Conservation (phyloP, 2,329 filamentous ascomycete genomes). For the Fusarium goolgardi region DNA sequence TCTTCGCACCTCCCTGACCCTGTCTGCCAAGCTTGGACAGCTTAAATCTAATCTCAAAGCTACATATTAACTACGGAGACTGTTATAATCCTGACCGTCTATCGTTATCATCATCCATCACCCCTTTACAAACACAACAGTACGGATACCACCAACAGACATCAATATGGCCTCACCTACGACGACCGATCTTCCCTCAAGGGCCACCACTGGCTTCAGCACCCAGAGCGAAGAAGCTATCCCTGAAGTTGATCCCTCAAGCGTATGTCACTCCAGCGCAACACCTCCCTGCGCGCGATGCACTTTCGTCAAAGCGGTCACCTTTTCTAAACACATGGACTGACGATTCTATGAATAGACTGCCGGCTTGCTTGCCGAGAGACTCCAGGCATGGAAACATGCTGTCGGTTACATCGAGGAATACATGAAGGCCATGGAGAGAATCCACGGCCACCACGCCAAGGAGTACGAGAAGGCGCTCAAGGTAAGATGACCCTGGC, state of each 20-base stretch:
- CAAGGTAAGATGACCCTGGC: slow-evolving; percentile 66
- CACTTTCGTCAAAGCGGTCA: neutral
- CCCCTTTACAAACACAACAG: slow-evolving; percentile 4
- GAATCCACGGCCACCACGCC: slow-evolving; percentile 82
- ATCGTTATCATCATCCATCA: slow-evolving; percentile 3
- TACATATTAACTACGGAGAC: slow-evolving; percentile 1
- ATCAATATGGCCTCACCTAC: slow-evolving; percentile 50
- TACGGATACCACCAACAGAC: neutral
- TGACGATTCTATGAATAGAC: slow-evolving; percentile 61
- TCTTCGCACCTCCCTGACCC: slow-evolving; percentile 34
- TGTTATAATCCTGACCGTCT: slow-evolving; percentile 13
- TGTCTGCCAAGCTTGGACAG: slow-evolving; percentile 37
- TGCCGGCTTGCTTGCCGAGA: slow-evolving; percentile 83
- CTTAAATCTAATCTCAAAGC: slow-evolving; percentile 30
- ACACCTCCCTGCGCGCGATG: neutral
- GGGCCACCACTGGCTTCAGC: slow-evolving; percentile 60
- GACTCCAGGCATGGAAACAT: slow-evolving; percentile 96
- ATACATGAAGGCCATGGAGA: slow-evolving; percentile 86
- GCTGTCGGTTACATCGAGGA: slow-evolving; percentile 91
- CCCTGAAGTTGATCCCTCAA: slow-evolving; percentile 68
- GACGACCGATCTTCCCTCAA: slow-evolving; percentile 55
- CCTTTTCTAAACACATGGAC: neutral
- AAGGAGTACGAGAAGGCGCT: slow-evolving; percentile 97
- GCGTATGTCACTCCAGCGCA: slow-evolving; percentile 57
- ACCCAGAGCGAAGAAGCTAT: slow-evolving; percentile 67